Base-by-base conservation (phyloP, 2,329 filamentous ascomycete species). In the Orbilia blumenaviensis region DNA sequence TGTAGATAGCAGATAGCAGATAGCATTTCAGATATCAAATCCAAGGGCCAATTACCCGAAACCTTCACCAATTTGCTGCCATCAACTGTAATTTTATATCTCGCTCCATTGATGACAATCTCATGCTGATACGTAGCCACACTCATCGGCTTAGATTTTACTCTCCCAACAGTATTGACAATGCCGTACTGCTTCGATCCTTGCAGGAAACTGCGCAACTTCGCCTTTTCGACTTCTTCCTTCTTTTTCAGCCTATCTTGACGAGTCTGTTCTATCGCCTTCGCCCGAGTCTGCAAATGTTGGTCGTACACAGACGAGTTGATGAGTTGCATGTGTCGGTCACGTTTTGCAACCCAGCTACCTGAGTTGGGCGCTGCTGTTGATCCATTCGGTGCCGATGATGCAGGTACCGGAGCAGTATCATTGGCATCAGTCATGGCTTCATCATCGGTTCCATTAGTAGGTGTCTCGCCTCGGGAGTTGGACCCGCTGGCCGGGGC, bases 41-140 rank as follows among this genome's bases (percentile, higher is more conserved):
- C 27, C 27, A 4, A 34, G 21, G 21, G 34, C n/a, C 63, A 81
- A 88, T 86, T 84, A 95, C 92, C 91, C 80, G 88, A 86, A 76
- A 90, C 83, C 81, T 91, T 91, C 77, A 92, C 86, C 42, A 97
- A 87, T 84, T 96, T 96, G 86, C 92, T 94, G 79, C 93, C 93
- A 78, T 91, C 90, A 78, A 91, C 89, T 16, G 88, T 85, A 38
- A 97, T 89, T 68, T 86, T 85, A 81, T 95, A 97, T 27, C 87
- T 87, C 62, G 94, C 88, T 79, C 90, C 91, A 64, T 92, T 87
- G 61, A 96, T 86, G 18, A 85, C 83, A 50, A 96, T 85, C 80
- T 92, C 88, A 81, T 92, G 85, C 67, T 74, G 85, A 79, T 84
- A 83, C 79, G 83, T 81, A 82, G 82, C 75, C 74, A 81, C 75